A percentile compares a stretch with the other conserved stretches of the same genome.
Evolutionary conservation across 495 filamentous ascomycete genomes (phyloP).

Genomic region (Penicillium bovifimosum): DNA sequence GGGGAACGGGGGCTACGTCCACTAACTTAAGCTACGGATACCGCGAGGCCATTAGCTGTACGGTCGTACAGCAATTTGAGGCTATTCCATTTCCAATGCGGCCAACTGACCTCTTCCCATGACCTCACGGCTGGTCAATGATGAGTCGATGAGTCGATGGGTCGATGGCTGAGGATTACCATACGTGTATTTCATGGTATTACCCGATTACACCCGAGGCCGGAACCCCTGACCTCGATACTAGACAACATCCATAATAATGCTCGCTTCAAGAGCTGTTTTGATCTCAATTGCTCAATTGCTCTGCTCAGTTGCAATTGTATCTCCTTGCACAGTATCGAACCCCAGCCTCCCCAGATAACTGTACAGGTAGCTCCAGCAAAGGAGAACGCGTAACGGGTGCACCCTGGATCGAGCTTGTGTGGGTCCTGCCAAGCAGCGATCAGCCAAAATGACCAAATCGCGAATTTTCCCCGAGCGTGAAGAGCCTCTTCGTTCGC

Average conservation of each 20-base stretch:
- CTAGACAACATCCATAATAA: too few relatives aligned
- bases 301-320: not conserved
- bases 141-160: conserved; percentile 3
- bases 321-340: not conserved
- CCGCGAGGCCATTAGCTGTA: not conserved
- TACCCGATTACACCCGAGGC: conserved; percentile 9
- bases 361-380: not conserved
- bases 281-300: not conserved
- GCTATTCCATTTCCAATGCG: not conserved
- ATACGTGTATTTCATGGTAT: conserved; percentile 5
- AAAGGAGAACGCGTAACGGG: conserved; percentile 8
- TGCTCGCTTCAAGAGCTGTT: not conserved
- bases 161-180: not conserved
- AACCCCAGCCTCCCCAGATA: not conserved
- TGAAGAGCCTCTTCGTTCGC: conserved; percentile 18
- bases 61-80: not conserved
- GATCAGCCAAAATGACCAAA: conserved; percentile 22
- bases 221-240: not conserved
- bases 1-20: not conserved
- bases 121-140: conserved; percentile 5
- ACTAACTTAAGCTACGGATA: conserved; percentile 2
- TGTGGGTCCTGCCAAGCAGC: conserved; percentile 30
- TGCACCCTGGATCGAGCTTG: conserved; percentile 22
- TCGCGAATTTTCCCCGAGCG: conserved; percentile 7
- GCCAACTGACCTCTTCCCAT: conserved; percentile 1